These are phyloP conservation scores for Pseudozyma hubeiensis DNA, from an alignment of 1,284 basidiomycete species.

Conservation along the genomic window DNA sequence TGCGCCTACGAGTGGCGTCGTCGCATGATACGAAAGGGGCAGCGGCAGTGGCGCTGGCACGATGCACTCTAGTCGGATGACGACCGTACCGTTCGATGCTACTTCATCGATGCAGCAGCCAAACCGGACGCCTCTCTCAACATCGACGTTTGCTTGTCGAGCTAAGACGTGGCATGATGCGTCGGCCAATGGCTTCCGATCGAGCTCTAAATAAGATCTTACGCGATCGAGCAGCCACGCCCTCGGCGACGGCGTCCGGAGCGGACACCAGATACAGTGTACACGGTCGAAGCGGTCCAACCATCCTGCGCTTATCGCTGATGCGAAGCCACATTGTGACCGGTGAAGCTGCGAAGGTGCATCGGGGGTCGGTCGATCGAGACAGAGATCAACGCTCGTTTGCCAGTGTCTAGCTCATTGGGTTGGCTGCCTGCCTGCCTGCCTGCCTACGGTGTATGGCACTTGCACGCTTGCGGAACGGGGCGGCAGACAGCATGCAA, in stretches of 20 bases:
- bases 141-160: constrained; percentile 5
- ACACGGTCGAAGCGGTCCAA: no score
- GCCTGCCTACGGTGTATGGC: neutral
- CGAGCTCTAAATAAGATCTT: neutral
- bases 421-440: neutral
- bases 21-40: neutral
- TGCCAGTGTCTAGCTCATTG: no score
- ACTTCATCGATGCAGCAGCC: neutral
- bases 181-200: neutral
- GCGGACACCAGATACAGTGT: no score
- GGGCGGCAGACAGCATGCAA: neutral
- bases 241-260: no score
- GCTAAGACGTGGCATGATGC: neutral
- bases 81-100: constrained; percentile 10
- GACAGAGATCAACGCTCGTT: no score
- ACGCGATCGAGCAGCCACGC: neutral
- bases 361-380: constrained; percentile 2
- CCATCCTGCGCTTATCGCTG: no score
- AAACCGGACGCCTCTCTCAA: neutral
- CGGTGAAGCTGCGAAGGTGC: neutral
- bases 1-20: neutral
- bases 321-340: no score
- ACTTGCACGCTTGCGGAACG: neutral
- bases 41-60: neutral
- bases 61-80: neutral